Evolutionary conservation across 2,329 filamentous ascomycete genomes (phyloP), one percentile per base, ranked within the genome.

Genomic region (Hypocrella siamensis): DNA sequence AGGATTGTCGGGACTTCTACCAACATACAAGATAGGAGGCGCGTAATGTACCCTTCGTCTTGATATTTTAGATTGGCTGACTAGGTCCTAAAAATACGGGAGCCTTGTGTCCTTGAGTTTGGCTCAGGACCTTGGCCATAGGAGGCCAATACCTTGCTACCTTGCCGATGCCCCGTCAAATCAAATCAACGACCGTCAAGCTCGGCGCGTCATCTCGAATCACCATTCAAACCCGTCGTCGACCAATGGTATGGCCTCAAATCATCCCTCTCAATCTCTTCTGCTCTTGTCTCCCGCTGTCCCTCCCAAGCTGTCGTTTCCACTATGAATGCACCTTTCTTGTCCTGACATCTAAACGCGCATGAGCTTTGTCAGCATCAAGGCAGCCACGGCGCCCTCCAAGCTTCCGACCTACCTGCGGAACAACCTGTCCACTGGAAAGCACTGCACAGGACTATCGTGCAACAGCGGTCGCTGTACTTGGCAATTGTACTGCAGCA

Each of bases 221-320:
- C 52, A n/a, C 46, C 46, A 18, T 52, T 46, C 22, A 48, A 44
- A 48, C 52, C 54, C 33, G 44, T 50, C 7, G 51, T 48, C 15
- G 53, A 50, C 53, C 52, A 54, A 31, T 51, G 46, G 14, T 42
- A 45, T 32, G 47, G 45, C 28, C 41, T 44, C 28, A 37, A 24
- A 6, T 39, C 31, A 24, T 40, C 16, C 10, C 15, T 15, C 7
- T 3, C 30, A 22, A 4, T 25, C 17, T 14, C 32, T 12, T 21
- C 12, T 4, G 18, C 17, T 12, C 17, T 9, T 4, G 18, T 14
- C 4, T 39, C 40, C 28, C 40, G 41, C 36, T 46, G 47, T 37
- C 50, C 59, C 52, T 77, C 71, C 72, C 71, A 77, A 27, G 63
- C 60, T 10, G 73, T 77, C 17, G 73, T 78, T 53, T 78, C 73